phyloP scores from a whole-genome alignment of 192 early-diverging fungal genomes.

The Backusella australiensis region DNA sequence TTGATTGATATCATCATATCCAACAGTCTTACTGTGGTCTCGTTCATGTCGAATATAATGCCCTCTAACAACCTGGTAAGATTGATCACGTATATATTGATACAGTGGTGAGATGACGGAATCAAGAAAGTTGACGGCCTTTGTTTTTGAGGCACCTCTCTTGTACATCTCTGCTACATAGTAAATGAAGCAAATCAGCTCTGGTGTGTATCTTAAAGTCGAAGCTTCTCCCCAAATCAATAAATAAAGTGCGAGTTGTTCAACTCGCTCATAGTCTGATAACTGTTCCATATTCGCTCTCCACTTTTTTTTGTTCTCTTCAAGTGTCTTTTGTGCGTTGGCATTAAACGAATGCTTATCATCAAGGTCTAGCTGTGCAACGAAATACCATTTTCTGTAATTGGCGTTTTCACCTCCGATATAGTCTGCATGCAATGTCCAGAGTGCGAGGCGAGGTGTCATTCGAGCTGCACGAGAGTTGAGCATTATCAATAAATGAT shows the following conservation, averaged over 20 bases:
- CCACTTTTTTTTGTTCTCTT: constrained; percentile 47
- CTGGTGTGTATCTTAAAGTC: constrained; percentile 62
- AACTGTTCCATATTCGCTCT: constrained; percentile 56
- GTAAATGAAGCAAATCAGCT: constrained; percentile 65
- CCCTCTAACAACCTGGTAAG: constrained; percentile 57
- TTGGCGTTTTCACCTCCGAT: constrained; percentile 67
- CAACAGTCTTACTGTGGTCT: constrained; percentile 63
- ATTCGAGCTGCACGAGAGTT: constrained; percentile 66
- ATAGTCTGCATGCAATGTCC: constrained; percentile 64
- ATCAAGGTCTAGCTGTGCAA: constrained; percentile 60
- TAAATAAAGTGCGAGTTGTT: constrained; percentile 60
- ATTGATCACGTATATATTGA: constrained; percentile 60
- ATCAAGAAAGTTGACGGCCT: constrained; percentile 46
- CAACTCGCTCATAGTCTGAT: constrained; percentile 57
- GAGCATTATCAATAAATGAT: constrained; percentile 62
- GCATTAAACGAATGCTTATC: background rate
- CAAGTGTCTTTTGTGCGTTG: constrained; percentile 8
- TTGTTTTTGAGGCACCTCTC: constrained; percentile 4
- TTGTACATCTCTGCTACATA: constrained; percentile 51
- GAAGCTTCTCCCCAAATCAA: constrained; percentile 67
- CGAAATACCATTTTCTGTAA: constrained; percentile 69
- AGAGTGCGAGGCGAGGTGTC: constrained; percentile 57
- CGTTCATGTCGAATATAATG: constrained; percentile 61
- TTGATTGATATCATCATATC: constrained; percentile 74
- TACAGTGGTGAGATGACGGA: constrained; percentile 61